Evolutionary conservation across 176 grass and related monocot species (phyloP), one percentile per base, ranked within the genome.

Genomic region (Oropetium thomaeum): DNA sequence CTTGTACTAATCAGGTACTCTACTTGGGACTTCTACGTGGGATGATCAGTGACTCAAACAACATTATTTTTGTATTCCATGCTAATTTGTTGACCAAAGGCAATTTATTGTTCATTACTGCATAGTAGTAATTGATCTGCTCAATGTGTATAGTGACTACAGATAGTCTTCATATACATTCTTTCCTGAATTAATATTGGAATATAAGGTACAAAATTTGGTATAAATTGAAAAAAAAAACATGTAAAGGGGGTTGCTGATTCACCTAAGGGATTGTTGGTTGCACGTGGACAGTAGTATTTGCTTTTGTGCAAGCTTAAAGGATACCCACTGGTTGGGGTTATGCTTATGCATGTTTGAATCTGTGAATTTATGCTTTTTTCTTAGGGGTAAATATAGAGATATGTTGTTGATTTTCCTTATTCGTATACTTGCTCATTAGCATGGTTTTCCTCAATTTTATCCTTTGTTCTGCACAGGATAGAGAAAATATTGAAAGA

Each of bases 1-100:
- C 91, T 81, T 94, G 90, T 67, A 98, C 87, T 33, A 98, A 92
- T 66, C 90, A 97, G 94, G 94, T 91, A 80, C 27, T 58, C 54
- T 32, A 62, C 39, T 49, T 47, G 11, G 29, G 25, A 10, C 11
- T 5, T 62, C 31, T 30, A 23, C 47, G 48, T 67, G 27, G 20
- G 37, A 20, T 40, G 35, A 37, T 80, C n/a, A 54, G 26, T 58
- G 15, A 63, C 29, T 35, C 7, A 28, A 26, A 65, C 15, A 25
- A 33, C 43, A 39, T 45, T 51, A 16, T 66, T 76, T 23, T 54
- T 40, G 53, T 37, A 58, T 61, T 69, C 48, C 35, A 54, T 82
- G 31, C 49, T 23, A 53, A 4, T 42, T 75, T 11, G 9, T 71
- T 61, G 70, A 70, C 38, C 7, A 69, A 86, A 62, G 75, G 51